Evolutionary conservation across 352 stramenopile species (phyloP), one percentile per base, ranked within the genome.

Genomic region (Globisporangium sylvaticum): DNA sequence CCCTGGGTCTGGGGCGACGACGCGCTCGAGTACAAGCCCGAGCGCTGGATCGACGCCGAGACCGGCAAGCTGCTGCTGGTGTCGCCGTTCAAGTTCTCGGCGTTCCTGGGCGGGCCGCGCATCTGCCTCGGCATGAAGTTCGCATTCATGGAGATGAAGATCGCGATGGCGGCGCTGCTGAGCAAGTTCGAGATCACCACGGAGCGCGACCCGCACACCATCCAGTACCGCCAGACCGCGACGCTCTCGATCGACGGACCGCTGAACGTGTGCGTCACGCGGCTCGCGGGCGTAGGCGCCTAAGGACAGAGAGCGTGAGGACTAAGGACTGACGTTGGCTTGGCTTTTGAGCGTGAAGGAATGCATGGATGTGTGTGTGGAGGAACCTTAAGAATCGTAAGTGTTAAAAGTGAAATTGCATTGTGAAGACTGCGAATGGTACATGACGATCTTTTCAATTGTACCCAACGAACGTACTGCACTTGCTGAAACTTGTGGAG

Each of bases 61-160:
- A 86, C 74, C 0, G 68, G 73, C 22, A 88, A 83, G 46, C 59
- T 83, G 22, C 73, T 74, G 2, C 66, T 75, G 39, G 64, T 89
- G 24, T 87, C 80, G 8, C 68, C 80, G 6, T 90, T 81, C 71
- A 86, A 89, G 65, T 94, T 89, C 63, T 74, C 76, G 6, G 79
- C 76, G 0, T 94, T 96, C 65, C 64, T 87, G 12, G 84, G 75
- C 24, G 88, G 88, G 0, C 79, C 77, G 8, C 84, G 87, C 22
- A 77, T 77, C n/a, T 95, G 84, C 50, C 34, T 94, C 8, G 87
- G 87, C 12, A 81, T 84, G 72, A 85, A 87, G 60, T 80, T 90
- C 52, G 83, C 78, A 10, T 57, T 92, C 50, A 67, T 83, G 1
- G 84, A 90, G 66, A 70, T 89, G 58, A 90, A 90, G 62, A 87